Evolutionary conservation across 768 basidiomycete genomes (phyloP).

Genomic region (Hydnomerulius pinastri): DNA sequence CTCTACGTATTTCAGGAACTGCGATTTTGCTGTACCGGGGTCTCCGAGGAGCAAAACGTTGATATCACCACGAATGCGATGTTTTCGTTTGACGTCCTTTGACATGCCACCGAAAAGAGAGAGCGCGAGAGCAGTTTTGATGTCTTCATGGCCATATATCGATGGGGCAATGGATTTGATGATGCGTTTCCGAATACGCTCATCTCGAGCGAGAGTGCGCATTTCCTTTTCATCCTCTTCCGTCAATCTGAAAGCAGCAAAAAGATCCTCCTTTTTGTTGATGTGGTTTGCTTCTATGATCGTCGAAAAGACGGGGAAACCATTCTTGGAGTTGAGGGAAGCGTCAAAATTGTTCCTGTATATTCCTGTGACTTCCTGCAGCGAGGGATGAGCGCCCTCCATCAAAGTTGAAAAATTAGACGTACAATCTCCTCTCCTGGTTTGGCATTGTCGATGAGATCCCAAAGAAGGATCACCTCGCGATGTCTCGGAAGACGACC

Average conservation of each 20-base stretch:
- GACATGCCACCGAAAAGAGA: slow-evolving; percentile 92
- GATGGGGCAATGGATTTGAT: slow-evolving; percentile 98
- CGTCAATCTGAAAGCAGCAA: slow-evolving; percentile 96
- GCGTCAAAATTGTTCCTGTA: slow-evolving; percentile 99
- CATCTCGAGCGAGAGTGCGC: slow-evolving; percentile 82
- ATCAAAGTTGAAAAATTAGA: slow-evolving; percentile 16
- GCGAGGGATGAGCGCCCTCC: slow-evolving; percentile 8
- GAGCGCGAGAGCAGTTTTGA: slow-evolving; percentile 95
- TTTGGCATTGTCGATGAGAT: slow-evolving; percentile 96
- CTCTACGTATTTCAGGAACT: slow-evolving; percentile 98
- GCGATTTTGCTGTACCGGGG: slow-evolving; percentile 98
- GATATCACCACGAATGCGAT: slow-evolving; percentile 95
- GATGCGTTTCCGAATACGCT: slow-evolving; percentile 94
- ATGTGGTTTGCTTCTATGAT: slow-evolving; percentile 98
- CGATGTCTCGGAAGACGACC: slow-evolving; percentile 96
- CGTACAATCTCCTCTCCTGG: slow-evolving; percentile 97
- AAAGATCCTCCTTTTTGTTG: slow-evolving; percentile 98
- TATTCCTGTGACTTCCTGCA: slow-evolving; percentile 93
- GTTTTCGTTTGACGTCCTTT: slow-evolving; percentile 97
- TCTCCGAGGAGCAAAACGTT: slow-evolving; percentile 96
- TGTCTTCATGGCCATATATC: slow-evolving; percentile 98
- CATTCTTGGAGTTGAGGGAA: slow-evolving; percentile 96
- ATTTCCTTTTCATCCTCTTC: slow-evolving; percentile 97
- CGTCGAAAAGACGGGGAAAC: slow-evolving; percentile 99
- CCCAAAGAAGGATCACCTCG: slow-evolving; percentile 96